A percentile compares a stretch with the other conserved stretches of the same genome.
Conservation (phyloP, 2,329 filamentous ascomycete species). For the Drechslera avenae region DNA sequence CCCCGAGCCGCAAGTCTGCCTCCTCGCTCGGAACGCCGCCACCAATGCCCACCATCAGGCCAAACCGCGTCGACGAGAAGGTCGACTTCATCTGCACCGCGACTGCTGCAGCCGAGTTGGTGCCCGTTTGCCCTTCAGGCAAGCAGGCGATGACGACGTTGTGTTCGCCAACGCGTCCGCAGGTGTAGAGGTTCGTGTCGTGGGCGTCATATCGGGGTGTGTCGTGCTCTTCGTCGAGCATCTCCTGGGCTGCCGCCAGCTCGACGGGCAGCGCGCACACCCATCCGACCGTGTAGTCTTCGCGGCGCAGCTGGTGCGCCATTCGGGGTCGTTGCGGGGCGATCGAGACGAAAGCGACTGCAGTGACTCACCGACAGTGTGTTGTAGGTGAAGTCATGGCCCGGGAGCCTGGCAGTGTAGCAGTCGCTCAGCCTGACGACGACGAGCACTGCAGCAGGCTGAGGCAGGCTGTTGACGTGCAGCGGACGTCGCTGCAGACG, state of each 20-base stretch:
- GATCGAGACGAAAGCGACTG: no score
- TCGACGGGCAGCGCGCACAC: constrained; percentile 21
- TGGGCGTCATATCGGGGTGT: constrained; percentile 22
- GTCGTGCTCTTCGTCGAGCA: constrained; percentile 23
- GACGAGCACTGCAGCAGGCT: no score
- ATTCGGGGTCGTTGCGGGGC: background rate
- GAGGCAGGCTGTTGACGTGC: no score
- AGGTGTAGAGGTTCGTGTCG: constrained; percentile 25
- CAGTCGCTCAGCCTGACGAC: no score
- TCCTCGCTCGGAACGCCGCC: constrained; percentile 25
- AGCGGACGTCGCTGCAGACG: no score
- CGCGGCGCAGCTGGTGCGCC: constrained; percentile 10
- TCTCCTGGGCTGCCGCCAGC: constrained; percentile 18
- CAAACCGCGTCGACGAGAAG: constrained; percentile 42
- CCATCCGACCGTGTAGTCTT: constrained; percentile 25
- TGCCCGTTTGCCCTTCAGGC: constrained; percentile 40
- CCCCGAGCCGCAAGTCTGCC: constrained; percentile 12
- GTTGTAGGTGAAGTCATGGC: no score
- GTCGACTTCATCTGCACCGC: constrained; percentile 32
- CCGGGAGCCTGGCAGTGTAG: no score
- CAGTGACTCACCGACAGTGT: no score
- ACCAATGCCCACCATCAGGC: constrained; percentile 52
- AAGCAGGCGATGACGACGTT: constrained; percentile 45
- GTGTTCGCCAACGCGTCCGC: constrained; percentile 34
- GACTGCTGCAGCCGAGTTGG: constrained; percentile 35